Percentiles rank a stretch among this genome's conserved stretches.
These are phyloP conservation scores for Beta macrorhiza DNA, from an alignment of 179 eudicot genomes.

Conservation along the genomic window DNA sequence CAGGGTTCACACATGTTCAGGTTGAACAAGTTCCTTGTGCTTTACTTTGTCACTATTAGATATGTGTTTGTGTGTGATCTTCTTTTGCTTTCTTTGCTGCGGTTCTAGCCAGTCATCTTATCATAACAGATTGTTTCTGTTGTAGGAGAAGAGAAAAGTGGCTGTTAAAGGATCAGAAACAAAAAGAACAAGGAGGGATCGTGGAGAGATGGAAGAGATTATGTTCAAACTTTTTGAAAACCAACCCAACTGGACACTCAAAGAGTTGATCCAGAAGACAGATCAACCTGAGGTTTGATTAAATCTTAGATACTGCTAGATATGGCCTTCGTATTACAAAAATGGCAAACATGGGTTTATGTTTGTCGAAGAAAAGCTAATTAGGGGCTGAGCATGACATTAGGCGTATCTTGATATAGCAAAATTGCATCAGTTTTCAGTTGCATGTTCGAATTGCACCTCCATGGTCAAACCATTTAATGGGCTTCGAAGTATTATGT, in stretches of 20 bases:
- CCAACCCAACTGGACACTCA: conserved; percentile 86
- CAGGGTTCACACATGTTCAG: conserved; percentile 56
- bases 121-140: conserved; percentile 2
- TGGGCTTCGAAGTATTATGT: not conserved
- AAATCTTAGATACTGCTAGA: conserved; percentile 18
- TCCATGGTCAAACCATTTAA: not conserved
- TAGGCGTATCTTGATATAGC: not conserved
- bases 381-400: not conserved
- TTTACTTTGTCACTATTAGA: not conserved
- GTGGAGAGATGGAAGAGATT: conserved; percentile 87
- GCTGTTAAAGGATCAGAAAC: conserved; percentile 55
- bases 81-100: not conserved
- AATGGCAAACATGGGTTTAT: not conserved
- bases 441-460: conserved; percentile 1
- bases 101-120: not conserved
- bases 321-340: not conserved
- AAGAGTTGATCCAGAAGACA: conserved; percentile 68
- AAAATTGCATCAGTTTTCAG: not conserved
- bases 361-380: not conserved
- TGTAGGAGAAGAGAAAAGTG: conserved; percentile 65
- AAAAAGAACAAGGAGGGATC: conserved; percentile 75
- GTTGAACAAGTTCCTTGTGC: conserved; percentile 20
- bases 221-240: conserved; percentile 84
- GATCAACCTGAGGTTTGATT: conserved; percentile 82
- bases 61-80: not conserved